A percentile compares a stretch with the other conserved stretches of the same genome.
Evolutionary conservation across 2,329 filamentous ascomycete genomes (phyloP).

Genomic region (Fusarium sp.): DNA sequence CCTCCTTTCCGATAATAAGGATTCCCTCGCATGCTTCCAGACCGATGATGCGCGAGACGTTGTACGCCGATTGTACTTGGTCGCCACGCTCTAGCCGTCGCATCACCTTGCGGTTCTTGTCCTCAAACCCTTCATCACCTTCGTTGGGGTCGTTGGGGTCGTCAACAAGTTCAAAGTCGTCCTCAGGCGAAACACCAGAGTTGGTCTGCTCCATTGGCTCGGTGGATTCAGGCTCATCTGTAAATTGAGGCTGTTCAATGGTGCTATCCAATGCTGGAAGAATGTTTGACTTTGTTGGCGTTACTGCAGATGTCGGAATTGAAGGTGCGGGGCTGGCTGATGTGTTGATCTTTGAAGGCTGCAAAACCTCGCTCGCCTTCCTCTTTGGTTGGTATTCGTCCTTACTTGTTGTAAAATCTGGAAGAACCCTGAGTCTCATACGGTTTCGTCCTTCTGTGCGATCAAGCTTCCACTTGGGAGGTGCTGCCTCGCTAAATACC

Average conservation of each 20-base stretch:
- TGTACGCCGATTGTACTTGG: slow-evolving; percentile 92
- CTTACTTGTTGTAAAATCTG: slow-evolving; percentile 76
- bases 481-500: slow-evolving; percentile 75
- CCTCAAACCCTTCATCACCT: slow-evolving; percentile 83
- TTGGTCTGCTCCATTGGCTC: slow-evolving; percentile 40
- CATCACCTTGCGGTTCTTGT: slow-evolving; percentile 99
- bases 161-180: slow-evolving; percentile 96
- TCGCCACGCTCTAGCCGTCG: slow-evolving; percentile 90
- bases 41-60: slow-evolving; percentile 93
- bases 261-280: slow-evolving; percentile 42
- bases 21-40: slow-evolving; percentile 95
- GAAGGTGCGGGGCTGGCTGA: slow-evolving; percentile 42
- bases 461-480: slow-evolving; percentile 90
- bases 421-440: slow-evolving; percentile 89
- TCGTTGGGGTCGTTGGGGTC: slow-evolving; percentile 89
- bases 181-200: slow-evolving; percentile 68
- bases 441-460: slow-evolving; percentile 95
- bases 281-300: slow-evolving; percentile 37
- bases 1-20: slow-evolving; percentile 91
- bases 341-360: slow-evolving; percentile 54
- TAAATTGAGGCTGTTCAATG: slow-evolving; percentile 35
- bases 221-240: slow-evolving; percentile 44
- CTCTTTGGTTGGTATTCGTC: slow-evolving; percentile 89
- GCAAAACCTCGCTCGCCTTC: slow-evolving; percentile 65
- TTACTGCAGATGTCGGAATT: slow-evolving; percentile 31